A percentile compares a stretch with the other conserved stretches of the same genome.
Conservation (phyloP, 331 rosid genomes). For the Prunus yedoensis region DNA sequence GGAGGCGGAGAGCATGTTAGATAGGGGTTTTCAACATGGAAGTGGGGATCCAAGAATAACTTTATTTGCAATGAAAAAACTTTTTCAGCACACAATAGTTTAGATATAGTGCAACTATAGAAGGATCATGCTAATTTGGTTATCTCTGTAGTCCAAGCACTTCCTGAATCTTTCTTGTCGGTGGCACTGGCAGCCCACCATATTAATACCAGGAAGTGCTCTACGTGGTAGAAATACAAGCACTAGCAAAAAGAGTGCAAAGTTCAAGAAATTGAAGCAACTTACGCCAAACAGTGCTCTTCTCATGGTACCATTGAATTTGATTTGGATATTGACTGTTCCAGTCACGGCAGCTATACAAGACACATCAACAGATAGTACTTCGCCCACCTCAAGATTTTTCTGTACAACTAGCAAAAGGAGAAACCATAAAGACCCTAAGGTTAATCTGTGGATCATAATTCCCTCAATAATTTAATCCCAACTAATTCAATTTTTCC, state of each 20-base stretch:
- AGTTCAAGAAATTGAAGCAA: slow-evolving; percentile 9
- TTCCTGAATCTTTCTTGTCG: background rate
- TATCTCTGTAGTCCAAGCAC: background rate
- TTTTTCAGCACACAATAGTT: background rate
- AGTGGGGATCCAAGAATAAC: background rate
- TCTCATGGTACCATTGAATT: slow-evolving; percentile 80
- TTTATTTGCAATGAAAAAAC: no score
- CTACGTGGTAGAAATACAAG: background rate
- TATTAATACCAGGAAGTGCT: background rate
- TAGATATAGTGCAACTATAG: background rate
- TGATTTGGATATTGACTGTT: slow-evolving; percentile 74
- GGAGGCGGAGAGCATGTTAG: background rate
- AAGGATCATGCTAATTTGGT: background rate
- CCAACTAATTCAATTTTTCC: background rate
- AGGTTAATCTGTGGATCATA: background rate
- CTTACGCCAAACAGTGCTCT: slow-evolving; percentile 94
- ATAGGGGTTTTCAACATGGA: background rate
- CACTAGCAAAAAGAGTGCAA: background rate
- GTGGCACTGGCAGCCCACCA: background rate
- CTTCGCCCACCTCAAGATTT: slow-evolving; percentile 91
- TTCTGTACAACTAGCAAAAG: slow-evolving; percentile 85
- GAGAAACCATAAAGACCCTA: slow-evolving; percentile 4
- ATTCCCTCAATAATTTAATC: background rate
- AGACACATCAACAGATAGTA: slow-evolving; percentile 83
- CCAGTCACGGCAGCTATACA: slow-evolving; percentile 85